Evolutionary conservation across 768 basidiomycete species (phyloP).

Genomic region (Plicaturopsis crispa): DNA sequence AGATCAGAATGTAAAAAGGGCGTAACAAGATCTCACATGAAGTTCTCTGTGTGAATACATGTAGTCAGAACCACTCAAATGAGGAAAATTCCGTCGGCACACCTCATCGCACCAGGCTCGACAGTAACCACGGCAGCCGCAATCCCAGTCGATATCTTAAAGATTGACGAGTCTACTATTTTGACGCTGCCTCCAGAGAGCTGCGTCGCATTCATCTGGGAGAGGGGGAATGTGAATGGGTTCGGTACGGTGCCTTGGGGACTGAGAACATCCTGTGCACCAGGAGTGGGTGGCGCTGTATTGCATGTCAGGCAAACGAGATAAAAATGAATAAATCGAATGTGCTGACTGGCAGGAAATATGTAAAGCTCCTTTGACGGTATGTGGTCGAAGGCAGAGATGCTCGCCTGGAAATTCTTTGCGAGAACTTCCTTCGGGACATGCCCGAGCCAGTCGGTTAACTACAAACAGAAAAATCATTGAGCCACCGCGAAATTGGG

Average conservation of each 20-base stretch:
- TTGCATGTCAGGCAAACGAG: not conserved
- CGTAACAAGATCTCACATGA: conserved; percentile 30
- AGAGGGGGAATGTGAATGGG: conserved; percentile 41
- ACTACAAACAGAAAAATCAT: too few species aligned
- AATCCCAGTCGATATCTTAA: conserved; percentile 44
- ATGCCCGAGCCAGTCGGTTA: conserved; percentile 50
- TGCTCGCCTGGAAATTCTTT: conserved; percentile 40
- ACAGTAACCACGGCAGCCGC: conserved; percentile 52
- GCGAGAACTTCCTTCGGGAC: conserved; percentile 48
- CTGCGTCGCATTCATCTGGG: conserved; percentile 34
- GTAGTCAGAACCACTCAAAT: not conserved
- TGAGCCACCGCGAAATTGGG: too few species aligned
- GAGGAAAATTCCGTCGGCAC: conserved; percentile 4
- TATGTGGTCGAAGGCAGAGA: conserved; percentile 32
- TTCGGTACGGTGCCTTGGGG: conserved; percentile 38
- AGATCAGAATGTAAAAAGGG: conserved; percentile 1
- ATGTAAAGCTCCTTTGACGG: conserved; percentile 43
- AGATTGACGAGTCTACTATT: conserved; percentile 44
- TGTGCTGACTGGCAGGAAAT: conserved; percentile 34
- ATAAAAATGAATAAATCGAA: not conserved
- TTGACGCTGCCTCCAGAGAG: conserved; percentile 42
- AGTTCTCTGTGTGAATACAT: conserved; percentile 32
- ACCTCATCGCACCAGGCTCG: conserved; percentile 50
- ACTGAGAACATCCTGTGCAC: conserved; percentile 25
- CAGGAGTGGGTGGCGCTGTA: conserved; percentile 26